Evolutionary conservation across 2,329 filamentous ascomycete genomes (phyloP), one percentile per base, ranked within the genome.

Genomic region (Rhexocercosporidium sp.): DNA sequence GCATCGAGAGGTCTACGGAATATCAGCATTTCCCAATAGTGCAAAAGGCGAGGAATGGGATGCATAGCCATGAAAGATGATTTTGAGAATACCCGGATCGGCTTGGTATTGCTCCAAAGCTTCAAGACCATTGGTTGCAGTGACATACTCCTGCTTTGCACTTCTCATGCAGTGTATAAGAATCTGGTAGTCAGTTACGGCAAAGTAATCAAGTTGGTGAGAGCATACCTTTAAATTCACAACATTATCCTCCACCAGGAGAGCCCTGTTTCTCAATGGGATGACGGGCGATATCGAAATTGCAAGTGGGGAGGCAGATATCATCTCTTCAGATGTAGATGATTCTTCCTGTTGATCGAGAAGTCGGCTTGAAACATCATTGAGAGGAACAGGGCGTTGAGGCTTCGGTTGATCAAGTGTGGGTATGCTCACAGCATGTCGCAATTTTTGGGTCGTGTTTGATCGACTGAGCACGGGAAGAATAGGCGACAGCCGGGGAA

Each of bases 1-100:
- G 85, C 85, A 87, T 87, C 62, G 81, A 81, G 7, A 86, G 80
- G 68, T 87, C 85, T 79, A 44, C 3, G 27, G 22, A 4, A 6
- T 29, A 29, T 62, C 49, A 62, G 57, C 22, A n/a, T n/a, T n/a
- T n/a, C n/a, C n/a, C n/a, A 18, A 39, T 51, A 14, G 20, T n/a
- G 20, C 22, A 22, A 27, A 9, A 20, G 34, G 18, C 51, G 22
- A 53, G 41, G 41, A 44, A 14, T 8, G 29, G 29, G 14, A 39
- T 4, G 63, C 51, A 7, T 72, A 70, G 77, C 77, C 77, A 78
- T 79, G 49, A 79, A 72, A 12, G n/a, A 79, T 76, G 11, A 77
- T 41, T 53, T 77, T 75, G 49, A 71, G 61, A 9, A 44, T 34
- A 27, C 31, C n/a, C 0, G 69, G 67, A 5, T 59, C 59, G 11